Evolutionary conservation across 257 asterid genomes (phyloP).

Genomic region (Penstemon eatonii): DNA sequence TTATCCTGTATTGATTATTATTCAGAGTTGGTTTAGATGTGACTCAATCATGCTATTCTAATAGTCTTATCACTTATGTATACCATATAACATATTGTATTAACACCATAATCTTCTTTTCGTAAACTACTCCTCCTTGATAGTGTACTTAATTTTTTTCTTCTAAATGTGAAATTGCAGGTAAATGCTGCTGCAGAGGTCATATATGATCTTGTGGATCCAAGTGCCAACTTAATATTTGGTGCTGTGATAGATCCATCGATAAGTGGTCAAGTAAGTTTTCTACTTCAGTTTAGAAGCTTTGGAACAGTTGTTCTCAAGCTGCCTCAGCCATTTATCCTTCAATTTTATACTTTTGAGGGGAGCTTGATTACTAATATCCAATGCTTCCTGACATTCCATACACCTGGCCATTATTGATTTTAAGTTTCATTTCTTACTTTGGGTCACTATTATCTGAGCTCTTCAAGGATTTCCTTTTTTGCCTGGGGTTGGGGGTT

Average conservation of each 20-base stretch:
- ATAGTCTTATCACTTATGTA: not conserved
- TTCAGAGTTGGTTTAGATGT: constrained; percentile 4
- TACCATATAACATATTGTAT: not conserved
- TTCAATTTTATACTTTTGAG: too few species aligned
- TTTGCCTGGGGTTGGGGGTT: too few species aligned
- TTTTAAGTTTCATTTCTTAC: too few species aligned
- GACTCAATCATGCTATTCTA: too few species aligned
- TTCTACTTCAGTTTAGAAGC: not conserved
- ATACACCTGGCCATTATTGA: too few species aligned
- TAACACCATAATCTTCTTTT: constrained; percentile 12
- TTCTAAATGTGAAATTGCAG: constrained; percentile 32
- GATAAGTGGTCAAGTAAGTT: constrained; percentile 83
- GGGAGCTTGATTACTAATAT: too few species aligned
- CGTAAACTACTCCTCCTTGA: constrained; percentile 1
- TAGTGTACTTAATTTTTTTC: not conserved
- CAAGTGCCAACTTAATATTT: constrained; percentile 90
- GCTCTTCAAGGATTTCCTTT: too few species aligned
- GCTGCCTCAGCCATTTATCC: too few species aligned
- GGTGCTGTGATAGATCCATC: constrained; percentile 93
- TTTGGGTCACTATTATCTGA: too few species aligned
- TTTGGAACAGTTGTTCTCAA: too few species aligned
- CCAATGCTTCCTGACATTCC: too few species aligned
- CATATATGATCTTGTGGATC: constrained; percentile 92
- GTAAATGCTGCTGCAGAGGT: constrained; percentile 97
- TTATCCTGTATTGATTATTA: not conserved